These are phyloP conservation scores for Withania somnifera DNA, from an alignment of 305 asterid species.

Conservation along the genomic window DNA sequence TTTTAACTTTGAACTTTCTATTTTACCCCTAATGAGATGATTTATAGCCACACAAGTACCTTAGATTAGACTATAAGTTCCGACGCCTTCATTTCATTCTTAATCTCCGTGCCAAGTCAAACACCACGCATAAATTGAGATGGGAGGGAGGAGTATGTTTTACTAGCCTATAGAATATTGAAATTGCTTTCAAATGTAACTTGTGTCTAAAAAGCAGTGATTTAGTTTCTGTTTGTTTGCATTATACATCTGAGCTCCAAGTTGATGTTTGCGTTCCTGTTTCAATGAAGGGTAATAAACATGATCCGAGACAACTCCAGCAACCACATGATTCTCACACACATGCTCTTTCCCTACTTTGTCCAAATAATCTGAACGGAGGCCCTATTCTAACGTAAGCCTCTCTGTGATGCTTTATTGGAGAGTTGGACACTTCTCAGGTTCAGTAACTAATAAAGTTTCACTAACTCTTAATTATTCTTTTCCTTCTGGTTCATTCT, in stretches of 20 bases:
- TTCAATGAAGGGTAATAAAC: conserved; percentile 27
- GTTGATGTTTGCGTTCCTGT: not conserved
- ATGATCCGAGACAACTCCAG: conserved; percentile 65
- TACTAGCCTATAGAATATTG: not conserved
- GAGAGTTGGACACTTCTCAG: not conserved
- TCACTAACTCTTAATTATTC: not conserved
- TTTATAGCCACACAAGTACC: not conserved
- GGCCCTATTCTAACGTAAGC: conserved; percentile 67
- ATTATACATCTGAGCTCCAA: conserved; percentile 9
- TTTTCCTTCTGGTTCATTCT: not conserved
- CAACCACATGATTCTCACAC: conserved; percentile 69
- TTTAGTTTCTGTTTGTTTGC: not conserved
- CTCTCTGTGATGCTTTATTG: not conserved
- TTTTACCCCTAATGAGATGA: no score
- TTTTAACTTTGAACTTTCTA: no score
- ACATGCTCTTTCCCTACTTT: conserved; percentile 54
- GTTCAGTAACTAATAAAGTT: not conserved
- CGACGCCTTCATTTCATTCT: not conserved
- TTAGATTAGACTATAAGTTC: not conserved
- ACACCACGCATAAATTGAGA: not conserved
- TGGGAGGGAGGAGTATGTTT: not conserved
- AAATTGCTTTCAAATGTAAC: not conserved
- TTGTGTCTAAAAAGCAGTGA: not conserved
- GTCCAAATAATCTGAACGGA: conserved; percentile 60
- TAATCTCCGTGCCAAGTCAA: not conserved